Conservation (phyloP, 2,329 filamentous ascomycete species). For the Paramyrothecium sp. region DNA sequence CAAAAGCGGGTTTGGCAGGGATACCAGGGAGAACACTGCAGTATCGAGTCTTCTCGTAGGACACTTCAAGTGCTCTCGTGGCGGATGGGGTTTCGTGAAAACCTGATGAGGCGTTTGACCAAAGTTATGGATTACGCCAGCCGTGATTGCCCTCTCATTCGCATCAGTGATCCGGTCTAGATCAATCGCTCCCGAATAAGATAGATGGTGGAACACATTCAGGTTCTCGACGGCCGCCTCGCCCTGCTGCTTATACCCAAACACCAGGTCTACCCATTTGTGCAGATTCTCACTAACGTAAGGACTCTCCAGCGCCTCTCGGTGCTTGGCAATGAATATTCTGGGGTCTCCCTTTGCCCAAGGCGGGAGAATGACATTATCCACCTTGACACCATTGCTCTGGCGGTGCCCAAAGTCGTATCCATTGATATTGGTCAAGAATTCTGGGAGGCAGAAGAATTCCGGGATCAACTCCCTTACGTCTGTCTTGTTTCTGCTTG, state of each 20-base stretch:
- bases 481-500: conserved; percentile 86
- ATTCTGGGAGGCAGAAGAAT: conserved; percentile 96
- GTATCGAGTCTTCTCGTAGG: conserved; percentile 73
- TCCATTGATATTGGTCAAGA: conserved; percentile 87
- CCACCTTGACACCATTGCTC: conserved; percentile 74
- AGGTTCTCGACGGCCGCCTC: conserved; percentile 87
- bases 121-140: conserved; percentile 97
- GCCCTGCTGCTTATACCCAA: conserved; percentile 90
- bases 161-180: conserved; percentile 88
- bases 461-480: conserved; percentile 94
- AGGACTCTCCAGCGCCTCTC: conserved; percentile 92
- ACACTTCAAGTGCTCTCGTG: conserved; percentile 67
- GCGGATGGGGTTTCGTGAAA: conserved; percentile 77
- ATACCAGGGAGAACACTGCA: conserved; percentile 71
- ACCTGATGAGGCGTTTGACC: conserved; percentile 96
- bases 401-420: conserved; percentile 93
- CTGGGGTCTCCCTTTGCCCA: conserved; percentile 97
- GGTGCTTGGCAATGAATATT: conserved; percentile 92
- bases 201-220: conserved; percentile 95
- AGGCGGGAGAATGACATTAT: conserved; percentile 84
- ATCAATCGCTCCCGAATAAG: conserved; percentile 91
- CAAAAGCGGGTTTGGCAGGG: conserved; percentile 75
- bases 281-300: conserved; percentile 89
- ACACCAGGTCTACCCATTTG: conserved; percentile 93
- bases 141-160: conserved; percentile 82